Conservation (phyloP, 305 asterid genomes). For the Fraxinus baroniana region DNA sequence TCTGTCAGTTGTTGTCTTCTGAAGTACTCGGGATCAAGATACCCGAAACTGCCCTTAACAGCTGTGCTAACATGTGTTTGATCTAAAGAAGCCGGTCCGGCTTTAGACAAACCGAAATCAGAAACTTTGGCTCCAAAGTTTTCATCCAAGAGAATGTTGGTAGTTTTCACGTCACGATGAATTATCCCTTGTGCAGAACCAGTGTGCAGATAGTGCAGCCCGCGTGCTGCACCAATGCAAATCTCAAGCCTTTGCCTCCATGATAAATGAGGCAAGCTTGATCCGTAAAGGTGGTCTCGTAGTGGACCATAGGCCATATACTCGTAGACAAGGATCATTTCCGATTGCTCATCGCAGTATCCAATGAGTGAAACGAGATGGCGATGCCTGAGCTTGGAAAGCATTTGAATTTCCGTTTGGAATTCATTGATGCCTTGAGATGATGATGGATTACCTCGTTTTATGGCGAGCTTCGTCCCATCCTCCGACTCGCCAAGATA, state of each 20-base stretch:
- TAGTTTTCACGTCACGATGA: constrained; percentile 91
- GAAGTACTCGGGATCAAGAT: constrained; percentile 93
- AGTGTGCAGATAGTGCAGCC: constrained; percentile 87
- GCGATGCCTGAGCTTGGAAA: constrained; percentile 79
- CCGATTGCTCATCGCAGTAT: constrained; percentile 81
- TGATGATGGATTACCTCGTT: constrained; percentile 81
- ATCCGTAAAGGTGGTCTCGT: constrained; percentile 78
- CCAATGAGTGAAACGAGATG: constrained; percentile 92
- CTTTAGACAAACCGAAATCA: constrained; percentile 84
- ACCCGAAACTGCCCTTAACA: constrained; percentile 93
- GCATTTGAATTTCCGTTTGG: constrained; percentile 72
- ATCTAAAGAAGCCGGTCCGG: constrained; percentile 67
- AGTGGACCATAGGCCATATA: constrained; percentile 86
- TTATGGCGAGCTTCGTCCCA: constrained; percentile 74
- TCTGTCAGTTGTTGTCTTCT: constrained; percentile 86
- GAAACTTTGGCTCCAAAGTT: constrained; percentile 68
- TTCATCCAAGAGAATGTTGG: constrained; percentile 81
- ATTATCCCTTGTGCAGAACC: constrained; percentile 87
- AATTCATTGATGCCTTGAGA: constrained; percentile 91
- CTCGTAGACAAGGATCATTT: constrained; percentile 88
- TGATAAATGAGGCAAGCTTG: constrained; percentile 47
- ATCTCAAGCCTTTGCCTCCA: constrained; percentile 88
- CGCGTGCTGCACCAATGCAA: constrained; percentile 86
- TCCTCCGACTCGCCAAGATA: constrained; percentile 58
- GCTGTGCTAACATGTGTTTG: constrained; percentile 95